Conservation (phyloP, 805 yeast species). For the Ogataea chonburiensis region DNA sequence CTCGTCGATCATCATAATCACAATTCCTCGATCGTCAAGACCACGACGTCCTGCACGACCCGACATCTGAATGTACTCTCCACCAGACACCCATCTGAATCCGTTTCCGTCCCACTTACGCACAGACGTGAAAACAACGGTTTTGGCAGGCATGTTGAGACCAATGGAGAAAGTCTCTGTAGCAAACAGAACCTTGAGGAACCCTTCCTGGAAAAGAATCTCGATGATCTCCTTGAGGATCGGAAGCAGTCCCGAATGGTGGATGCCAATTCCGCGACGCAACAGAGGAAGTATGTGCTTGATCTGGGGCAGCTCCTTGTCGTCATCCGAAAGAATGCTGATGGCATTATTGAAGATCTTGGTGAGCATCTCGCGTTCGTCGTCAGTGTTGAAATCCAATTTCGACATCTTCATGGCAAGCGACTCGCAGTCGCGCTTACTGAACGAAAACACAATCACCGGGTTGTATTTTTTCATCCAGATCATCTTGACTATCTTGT, state of each 20-base stretch:
- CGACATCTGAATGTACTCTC: constrained; percentile 99
- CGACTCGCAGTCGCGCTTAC: constrained; percentile 94
- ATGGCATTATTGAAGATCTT: constrained; percentile 92
- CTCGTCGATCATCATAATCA: constrained; percentile 98
- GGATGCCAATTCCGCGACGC: constrained; percentile 96
- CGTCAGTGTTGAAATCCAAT: constrained; percentile 89
- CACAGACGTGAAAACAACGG: constrained; percentile 96
- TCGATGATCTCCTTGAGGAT: constrained; percentile 92
- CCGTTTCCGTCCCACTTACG: constrained; percentile 98
- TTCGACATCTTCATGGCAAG: constrained; percentile 94
- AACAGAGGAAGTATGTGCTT: constrained; percentile 85
- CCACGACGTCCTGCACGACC: constrained; percentile 99
- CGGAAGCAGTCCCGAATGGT: constrained; percentile 94
- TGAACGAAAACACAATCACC: constrained; percentile 96
- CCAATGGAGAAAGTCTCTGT: constrained; percentile 99
- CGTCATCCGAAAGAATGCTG: constrained; percentile 81
- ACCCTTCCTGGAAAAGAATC: constrained; percentile 94
- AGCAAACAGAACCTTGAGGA: constrained; percentile 90
- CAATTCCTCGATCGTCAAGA: constrained; percentile 98
- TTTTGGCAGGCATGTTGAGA: constrained; percentile 98
- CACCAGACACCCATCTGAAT: constrained; percentile 99
- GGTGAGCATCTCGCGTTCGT: constrained; percentile 86
- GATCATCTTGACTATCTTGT: constrained; percentile 96
- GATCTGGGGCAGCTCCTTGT: constrained; percentile 91
- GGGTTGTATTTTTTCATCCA: constrained; percentile 97